phyloP scores from a whole-genome alignment of 805 yeast genomes.

The Lachancea dasiensis region DNA sequence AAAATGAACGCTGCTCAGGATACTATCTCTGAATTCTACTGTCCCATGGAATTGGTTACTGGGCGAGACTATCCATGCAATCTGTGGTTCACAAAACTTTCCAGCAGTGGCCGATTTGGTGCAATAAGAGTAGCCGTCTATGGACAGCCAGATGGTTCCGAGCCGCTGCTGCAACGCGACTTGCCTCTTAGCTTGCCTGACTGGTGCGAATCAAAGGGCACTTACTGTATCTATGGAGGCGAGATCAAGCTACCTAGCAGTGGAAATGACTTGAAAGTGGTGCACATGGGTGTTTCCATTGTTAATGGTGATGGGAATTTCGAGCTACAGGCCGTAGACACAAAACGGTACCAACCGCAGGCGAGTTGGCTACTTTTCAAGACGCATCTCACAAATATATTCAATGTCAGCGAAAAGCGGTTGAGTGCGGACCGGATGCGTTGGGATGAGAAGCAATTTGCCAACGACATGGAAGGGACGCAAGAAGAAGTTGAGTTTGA shows the following conservation, averaged over 20 bases:
- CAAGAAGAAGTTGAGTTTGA: not conserved
- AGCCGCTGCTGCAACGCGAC: conserved; percentile 2
- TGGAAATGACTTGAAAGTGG: not conserved
- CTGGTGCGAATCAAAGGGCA: conserved; percentile 7
- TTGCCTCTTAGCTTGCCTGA: conserved; percentile 5
- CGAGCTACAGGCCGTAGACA: conserved; percentile 7
- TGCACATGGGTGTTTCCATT: conserved; percentile 5
- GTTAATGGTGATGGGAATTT: not conserved
- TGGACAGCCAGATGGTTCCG: conserved; percentile 3
- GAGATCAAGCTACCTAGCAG: not conserved
- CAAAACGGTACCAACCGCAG: conserved; percentile 2
- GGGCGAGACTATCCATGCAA: conserved; percentile 5
- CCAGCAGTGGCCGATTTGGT: conserved; percentile 1
- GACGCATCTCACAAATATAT: conserved; percentile 1
- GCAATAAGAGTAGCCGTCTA: conserved; percentile 1
- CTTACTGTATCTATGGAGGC: conserved; percentile 7
- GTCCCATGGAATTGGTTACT: conserved; percentile 7
- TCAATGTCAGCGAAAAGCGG: conserved; percentile 2
- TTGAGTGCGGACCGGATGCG: conserved; percentile 5
- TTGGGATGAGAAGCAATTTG: conserved; percentile 2
- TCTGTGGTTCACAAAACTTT: conserved; percentile 5
- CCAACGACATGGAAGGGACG: not conserved
- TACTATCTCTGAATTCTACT: conserved; percentile 2
- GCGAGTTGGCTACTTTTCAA: conserved; percentile 4
- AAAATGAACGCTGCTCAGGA: not conserved